Conservation (phyloP, 306 rosid species). For the Fragaria iinumae region DNA sequence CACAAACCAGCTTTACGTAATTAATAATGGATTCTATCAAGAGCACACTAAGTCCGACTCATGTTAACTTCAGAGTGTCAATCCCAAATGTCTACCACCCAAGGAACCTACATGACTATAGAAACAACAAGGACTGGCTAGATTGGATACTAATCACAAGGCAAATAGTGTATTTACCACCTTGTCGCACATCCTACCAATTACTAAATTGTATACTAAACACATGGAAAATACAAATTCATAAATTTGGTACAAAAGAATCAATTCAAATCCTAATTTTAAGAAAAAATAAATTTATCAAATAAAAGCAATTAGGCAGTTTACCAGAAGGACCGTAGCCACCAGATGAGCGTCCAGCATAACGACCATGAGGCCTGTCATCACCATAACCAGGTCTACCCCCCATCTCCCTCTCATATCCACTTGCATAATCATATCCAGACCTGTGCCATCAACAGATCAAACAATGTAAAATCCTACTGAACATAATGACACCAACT, state of each 20-base stretch:
- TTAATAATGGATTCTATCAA: background rate
- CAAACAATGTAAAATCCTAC: background rate
- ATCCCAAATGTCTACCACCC: background rate
- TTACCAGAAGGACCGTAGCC: slow-evolving; percentile 64
- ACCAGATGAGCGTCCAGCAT: slow-evolving; percentile 61
- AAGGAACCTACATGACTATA: background rate
- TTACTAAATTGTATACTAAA: background rate
- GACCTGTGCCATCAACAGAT: slow-evolving; percentile 40
- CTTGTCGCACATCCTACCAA: background rate
- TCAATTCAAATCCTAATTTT: background rate
- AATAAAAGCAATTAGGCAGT: slow-evolving; percentile 1
- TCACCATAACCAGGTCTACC: slow-evolving; percentile 73
- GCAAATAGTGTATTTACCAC: background rate
- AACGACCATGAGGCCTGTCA: slow-evolving; percentile 82
- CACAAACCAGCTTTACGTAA: background rate
- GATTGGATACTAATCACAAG: background rate
- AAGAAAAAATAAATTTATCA: background rate
- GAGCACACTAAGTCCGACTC: background rate
- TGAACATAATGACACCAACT: background rate
- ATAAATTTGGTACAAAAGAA: background rate
- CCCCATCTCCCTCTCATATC: slow-evolving; percentile 78
- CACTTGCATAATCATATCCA: slow-evolving; percentile 80
- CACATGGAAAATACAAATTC: background rate
- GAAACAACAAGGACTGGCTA: background rate
- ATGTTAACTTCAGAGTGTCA: background rate